Conservation (phyloP, 2,329 filamentous ascomycete species). For the Aspergillus proliferans region DNA sequence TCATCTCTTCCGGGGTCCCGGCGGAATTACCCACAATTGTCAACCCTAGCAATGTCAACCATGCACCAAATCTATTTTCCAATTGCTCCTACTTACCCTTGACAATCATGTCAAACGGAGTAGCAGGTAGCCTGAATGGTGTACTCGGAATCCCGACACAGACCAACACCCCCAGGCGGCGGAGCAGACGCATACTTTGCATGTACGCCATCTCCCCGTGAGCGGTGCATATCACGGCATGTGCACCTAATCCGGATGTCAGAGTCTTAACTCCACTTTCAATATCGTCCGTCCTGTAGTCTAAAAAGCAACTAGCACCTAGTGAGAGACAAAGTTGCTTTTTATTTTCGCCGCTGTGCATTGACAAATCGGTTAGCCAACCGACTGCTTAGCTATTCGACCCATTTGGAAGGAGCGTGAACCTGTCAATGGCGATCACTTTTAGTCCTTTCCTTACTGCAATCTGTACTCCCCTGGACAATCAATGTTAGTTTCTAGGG, state of each 20-base stretch:
- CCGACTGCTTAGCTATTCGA: background rate
- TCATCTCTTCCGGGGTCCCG: slow-evolving; percentile 41
- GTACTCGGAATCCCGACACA: slow-evolving; percentile 43
- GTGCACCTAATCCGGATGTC: slow-evolving; percentile 39
- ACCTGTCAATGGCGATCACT: slow-evolving; percentile 35
- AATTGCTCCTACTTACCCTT: slow-evolving; percentile 24
- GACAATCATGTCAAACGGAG: slow-evolving; percentile 44
- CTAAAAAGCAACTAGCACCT: slow-evolving; percentile 29
- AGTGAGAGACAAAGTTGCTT: slow-evolving; percentile 27
- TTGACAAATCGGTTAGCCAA: background rate
- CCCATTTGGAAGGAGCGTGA: background rate
- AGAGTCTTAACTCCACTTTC: slow-evolving; percentile 34
- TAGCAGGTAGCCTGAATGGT: slow-evolving; percentile 40
- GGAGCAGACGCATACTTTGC: slow-evolving; percentile 40
- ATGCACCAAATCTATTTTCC: background rate
- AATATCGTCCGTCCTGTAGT: slow-evolving; percentile 32
- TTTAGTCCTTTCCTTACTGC: slow-evolving; percentile 29
- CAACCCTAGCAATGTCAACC: slow-evolving; percentile 21
- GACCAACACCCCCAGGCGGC: slow-evolving; percentile 42
- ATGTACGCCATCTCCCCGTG: slow-evolving; percentile 41
- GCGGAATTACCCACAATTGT: slow-evolving; percentile 44
- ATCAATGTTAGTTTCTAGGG: background rate
- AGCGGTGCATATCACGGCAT: slow-evolving; percentile 43
- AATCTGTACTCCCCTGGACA: slow-evolving; percentile 31
- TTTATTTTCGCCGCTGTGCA: slow-evolving; percentile 27